These are phyloP conservation scores for Canariomyces notabilis DNA, from an alignment of 2,329 filamentous ascomycete genomes.

Conservation along the genomic window DNA sequence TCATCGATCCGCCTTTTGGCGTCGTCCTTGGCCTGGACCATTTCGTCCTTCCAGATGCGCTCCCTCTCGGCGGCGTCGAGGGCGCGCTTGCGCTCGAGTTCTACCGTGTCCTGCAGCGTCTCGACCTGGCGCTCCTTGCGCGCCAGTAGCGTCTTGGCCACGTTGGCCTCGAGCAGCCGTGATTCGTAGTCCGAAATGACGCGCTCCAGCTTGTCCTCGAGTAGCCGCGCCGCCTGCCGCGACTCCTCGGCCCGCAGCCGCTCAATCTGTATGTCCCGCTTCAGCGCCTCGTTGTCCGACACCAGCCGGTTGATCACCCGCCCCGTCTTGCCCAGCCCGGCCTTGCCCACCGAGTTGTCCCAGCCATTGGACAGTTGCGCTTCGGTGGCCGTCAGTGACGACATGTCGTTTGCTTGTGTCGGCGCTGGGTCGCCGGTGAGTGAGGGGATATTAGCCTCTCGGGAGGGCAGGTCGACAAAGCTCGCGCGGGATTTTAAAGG, in stretches of 20 bases:
- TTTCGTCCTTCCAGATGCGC: slow-evolving; percentile 55
- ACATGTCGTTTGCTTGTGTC: slow-evolving; percentile 29
- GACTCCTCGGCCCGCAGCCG: slow-evolving; percentile 62
- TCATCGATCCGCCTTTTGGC: slow-evolving; percentile 60
- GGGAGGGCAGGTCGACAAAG: slow-evolving; percentile 26
- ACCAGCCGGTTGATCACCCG: slow-evolving; percentile 77
- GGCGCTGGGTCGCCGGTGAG: slow-evolving; percentile 3
- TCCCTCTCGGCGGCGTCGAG: slow-evolving; percentile 56
- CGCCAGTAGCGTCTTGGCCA: slow-evolving; percentile 65
- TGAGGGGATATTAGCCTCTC: slow-evolving; percentile 17
- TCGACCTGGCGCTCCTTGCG: slow-evolving; percentile 72
- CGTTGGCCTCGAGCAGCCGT: slow-evolving; percentile 62
- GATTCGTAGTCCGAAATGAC: slow-evolving; percentile 64
- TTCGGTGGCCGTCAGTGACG: slow-evolving; percentile 26
- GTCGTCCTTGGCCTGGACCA: slow-evolving; percentile 57
- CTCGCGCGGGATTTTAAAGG: slow-evolving; percentile 16
- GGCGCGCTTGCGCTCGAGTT: slow-evolving; percentile 59
- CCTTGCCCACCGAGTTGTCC: slow-evolving; percentile 65
- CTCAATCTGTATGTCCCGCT: slow-evolving; percentile 66
- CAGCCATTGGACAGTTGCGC: slow-evolving; percentile 30
- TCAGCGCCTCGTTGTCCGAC: slow-evolving; percentile 72
- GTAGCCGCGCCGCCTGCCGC: slow-evolving; percentile 60
- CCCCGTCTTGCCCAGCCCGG: slow-evolving; percentile 67
- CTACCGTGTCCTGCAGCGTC: slow-evolving; percentile 58
- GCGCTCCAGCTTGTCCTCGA: slow-evolving; percentile 68